These are phyloP conservation scores for Populus davidiana DNA, from an alignment of 345 rosid genomes.

Conservation along the genomic window DNA sequence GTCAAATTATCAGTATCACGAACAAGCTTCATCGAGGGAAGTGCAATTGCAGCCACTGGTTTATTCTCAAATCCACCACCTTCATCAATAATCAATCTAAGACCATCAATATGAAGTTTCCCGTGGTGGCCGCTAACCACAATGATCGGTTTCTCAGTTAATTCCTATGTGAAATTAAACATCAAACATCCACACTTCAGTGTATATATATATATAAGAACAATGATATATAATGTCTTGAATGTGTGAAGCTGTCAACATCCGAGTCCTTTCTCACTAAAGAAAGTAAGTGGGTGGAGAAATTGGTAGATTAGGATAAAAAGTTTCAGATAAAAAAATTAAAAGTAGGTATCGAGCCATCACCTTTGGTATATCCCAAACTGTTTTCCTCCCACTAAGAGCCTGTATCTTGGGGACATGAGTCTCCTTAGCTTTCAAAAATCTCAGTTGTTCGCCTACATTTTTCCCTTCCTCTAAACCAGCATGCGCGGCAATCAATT, in stretches of 20 bases:
- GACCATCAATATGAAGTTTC: constrained; percentile 70
- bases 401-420: constrained; percentile 54
- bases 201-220: constrained; percentile 5
- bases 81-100: constrained; percentile 81
- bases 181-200: constrained; percentile 7
- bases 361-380: constrained; percentile 85
- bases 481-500: constrained; percentile 75
- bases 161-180: constrained; percentile 32
- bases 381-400: constrained; percentile 62
- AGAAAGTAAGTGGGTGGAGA: background rate
- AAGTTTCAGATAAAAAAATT: background rate
- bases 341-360: constrained; percentile 3
- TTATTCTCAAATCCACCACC: constrained; percentile 65
- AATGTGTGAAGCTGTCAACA: background rate
- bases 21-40: constrained; percentile 63
- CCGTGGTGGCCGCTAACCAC: constrained; percentile 87
- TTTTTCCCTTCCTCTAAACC: constrained; percentile 60
- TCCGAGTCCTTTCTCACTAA: background rate
- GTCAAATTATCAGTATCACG: constrained; percentile 49
- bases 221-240: background rate
- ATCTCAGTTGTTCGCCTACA: constrained; percentile 50
- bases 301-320: background rate
- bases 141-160: constrained; percentile 45
- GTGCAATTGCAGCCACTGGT: constrained; percentile 75
- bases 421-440: constrained; percentile 60